Evolutionary conservation across 2,329 filamentous ascomycete genomes (phyloP).

Genomic region (Fusarium sp.): DNA sequence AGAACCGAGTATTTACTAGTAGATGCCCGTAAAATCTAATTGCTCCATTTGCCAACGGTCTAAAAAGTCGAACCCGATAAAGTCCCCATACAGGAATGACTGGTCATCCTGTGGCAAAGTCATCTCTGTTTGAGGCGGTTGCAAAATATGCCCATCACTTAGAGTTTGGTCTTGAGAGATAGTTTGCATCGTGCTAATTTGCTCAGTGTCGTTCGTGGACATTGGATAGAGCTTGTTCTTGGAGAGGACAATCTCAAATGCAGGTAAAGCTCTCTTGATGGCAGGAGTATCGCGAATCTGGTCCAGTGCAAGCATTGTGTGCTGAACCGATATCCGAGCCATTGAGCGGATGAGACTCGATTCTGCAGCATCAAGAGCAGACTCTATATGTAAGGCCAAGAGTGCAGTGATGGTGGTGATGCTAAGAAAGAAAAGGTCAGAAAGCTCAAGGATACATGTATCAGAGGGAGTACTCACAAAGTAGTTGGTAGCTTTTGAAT

Average conservation of each 20-base stretch:
- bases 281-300: background rate
- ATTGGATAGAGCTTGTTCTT: slow-evolving; percentile 4
- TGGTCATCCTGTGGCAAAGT: background rate
- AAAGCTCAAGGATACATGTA: accelerated
- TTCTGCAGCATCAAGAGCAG: background rate
- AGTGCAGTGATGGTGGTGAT: slow-evolving; percentile 4
- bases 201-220: accelerated
- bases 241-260: slow-evolving; percentile 4
- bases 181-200: accelerated
- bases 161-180: accelerated
- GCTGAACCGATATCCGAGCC: slow-evolving; percentile 6
- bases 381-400: background rate
- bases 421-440: background rate
- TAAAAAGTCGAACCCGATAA: slow-evolving; percentile 4
- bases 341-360: background rate
- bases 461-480: background rate
- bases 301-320: background rate
- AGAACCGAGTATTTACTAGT: background rate
- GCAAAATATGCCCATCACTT: background rate
- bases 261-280: slow-evolving; percentile 5
- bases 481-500: slow-evolving; percentile 2
- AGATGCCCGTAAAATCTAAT: slow-evolving; percentile 12
- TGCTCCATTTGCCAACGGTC: slow-evolving; percentile 22
- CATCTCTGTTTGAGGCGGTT: background rate
- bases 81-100: background rate